Base-by-base conservation (phyloP, 306 rosid species). In the Cucurbita ficifolia region DNA sequence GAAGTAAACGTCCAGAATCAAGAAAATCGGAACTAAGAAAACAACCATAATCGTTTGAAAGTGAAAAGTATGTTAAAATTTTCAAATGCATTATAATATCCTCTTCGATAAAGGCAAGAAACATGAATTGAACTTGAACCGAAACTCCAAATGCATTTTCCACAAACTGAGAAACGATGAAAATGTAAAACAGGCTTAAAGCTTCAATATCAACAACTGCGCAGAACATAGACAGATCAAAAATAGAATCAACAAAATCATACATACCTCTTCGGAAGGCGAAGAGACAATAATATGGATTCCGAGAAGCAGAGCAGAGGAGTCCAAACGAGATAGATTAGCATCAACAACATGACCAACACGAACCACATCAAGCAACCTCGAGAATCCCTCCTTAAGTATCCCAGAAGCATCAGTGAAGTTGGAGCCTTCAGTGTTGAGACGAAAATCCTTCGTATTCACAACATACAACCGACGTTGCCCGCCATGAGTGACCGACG, bases 221-320 rank as follows among this genome's bases (percentile, higher is more conserved):
- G 19, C 54, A 69, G 21, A 21, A 54, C 17, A 33, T 1, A 10
- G 7, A 39, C 3, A 19, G 16, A 9, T 0, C 33, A 58, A 9
- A 5, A 59, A 72, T 6, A 51, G 35, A 65, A 48, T 24, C 8
- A 16, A 39, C 5, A 46, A 10, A 16, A 53, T 10, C 21, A 18
- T 55, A 4, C 4, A 59, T 42, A 76, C 85, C 85, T 79, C 70
- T 21, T 73, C 83, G 46, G 76, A 29, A 18, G 73, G 60, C 55
- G 83, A 79, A 10, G 80, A 79, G 19, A 83, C 55, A 69, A 79
- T 79, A 60, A 83, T 82, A 61, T 79, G 77, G 45, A 83, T 45
- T 14, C 79, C 83, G n/a, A 11, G 86, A 54, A 83, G 83, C 75
- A 79, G 76, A 60, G 63, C 1, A 12, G 78, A 76, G 22, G 64